Conservation (phyloP, 2,329 filamentous ascomycete genomes). For the Aplosporella prunicola region DNA sequence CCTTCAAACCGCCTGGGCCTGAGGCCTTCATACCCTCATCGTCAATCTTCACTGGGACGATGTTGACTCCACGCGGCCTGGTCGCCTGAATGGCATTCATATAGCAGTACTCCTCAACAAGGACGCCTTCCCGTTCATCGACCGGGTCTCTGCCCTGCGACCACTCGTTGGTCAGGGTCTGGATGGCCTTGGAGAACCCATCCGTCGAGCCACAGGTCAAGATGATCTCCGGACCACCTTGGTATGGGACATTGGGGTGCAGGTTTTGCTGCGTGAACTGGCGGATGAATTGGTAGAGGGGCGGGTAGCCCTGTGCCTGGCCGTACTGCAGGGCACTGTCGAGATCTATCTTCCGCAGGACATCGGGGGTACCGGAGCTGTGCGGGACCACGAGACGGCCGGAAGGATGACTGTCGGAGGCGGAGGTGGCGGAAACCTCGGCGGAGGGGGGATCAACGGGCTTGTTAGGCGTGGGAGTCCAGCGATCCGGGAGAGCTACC, state of each 20-base stretch:
- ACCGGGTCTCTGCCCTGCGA: constrained; percentile 56
- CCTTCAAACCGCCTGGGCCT: constrained; percentile 63
- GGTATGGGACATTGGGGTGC: constrained; percentile 74
- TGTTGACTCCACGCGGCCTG: constrained; percentile 58
- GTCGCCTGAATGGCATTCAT: constrained; percentile 63
- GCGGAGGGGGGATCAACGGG: constrained; percentile 38
- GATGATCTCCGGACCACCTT: constrained; percentile 64
- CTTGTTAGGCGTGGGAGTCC: constrained; percentile 58
- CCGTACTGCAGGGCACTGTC: constrained; percentile 80
- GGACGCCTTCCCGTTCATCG: constrained; percentile 60
- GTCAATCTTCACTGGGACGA: constrained; percentile 67
- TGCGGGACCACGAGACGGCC: constrained; percentile 64
- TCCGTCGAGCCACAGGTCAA: constrained; percentile 78
- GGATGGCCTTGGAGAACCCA: constrained; percentile 68
- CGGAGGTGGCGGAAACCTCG: constrained; percentile 22
- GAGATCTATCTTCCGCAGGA: constrained; percentile 65
- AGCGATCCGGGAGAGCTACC: constrained; percentile 64
- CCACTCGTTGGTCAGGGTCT: constrained; percentile 70
- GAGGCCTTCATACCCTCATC: constrained; percentile 66
- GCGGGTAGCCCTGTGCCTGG: constrained; percentile 69
- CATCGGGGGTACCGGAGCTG: constrained; percentile 48
- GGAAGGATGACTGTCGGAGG: constrained; percentile 19
- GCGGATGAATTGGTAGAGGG: constrained; percentile 66
- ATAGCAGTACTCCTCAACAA: constrained; percentile 76
- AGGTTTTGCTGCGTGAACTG: constrained; percentile 68